These are phyloP conservation scores for Alternaria hordeiaustralica DNA, from an alignment of 2,329 filamentous ascomycete genomes.

Conservation along the genomic window DNA sequence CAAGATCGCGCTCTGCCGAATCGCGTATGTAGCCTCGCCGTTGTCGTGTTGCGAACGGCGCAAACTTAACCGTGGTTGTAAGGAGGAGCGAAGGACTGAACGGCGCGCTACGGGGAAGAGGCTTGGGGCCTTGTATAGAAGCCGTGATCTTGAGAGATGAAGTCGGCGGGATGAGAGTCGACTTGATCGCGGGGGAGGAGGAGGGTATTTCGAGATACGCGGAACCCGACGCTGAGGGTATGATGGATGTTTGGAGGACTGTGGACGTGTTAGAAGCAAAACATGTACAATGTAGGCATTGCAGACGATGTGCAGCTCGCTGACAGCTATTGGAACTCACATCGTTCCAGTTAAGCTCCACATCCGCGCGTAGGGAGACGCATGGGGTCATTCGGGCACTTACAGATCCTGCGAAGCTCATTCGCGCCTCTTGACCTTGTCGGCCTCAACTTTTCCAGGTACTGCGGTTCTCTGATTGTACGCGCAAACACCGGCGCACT, in stretches of 20 bases:
- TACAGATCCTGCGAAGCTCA: slow-evolving; percentile 86
- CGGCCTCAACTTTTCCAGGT: slow-evolving; percentile 56
- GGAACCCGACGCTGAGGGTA: slow-evolving; percentile 91
- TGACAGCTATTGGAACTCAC: background rate
- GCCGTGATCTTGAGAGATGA: slow-evolving; percentile 89
- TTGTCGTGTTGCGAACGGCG: slow-evolving; percentile 85
- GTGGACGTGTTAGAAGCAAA: slow-evolving; percentile 17
- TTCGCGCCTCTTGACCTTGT: slow-evolving; percentile 68
- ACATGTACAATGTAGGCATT: background rate
- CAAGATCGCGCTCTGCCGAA: slow-evolving; percentile 83
- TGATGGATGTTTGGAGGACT: slow-evolving; percentile 91
- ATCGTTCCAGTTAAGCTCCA: background rate
- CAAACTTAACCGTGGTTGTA: slow-evolving; percentile 94
- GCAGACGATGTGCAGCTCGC: background rate
- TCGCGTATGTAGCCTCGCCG: slow-evolving; percentile 87
- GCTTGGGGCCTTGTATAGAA: slow-evolving; percentile 90
- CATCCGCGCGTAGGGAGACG: background rate
- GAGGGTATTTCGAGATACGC: slow-evolving; percentile 76
- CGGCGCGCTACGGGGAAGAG: slow-evolving; percentile 84
- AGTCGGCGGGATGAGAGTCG: slow-evolving; percentile 60
- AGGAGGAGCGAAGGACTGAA: slow-evolving; percentile 94
- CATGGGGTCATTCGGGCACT: slow-evolving; percentile 42
- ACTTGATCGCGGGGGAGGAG: slow-evolving; percentile 43
- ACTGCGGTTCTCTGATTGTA: slow-evolving; percentile 56
- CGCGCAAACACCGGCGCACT: slow-evolving; percentile 72